A percentile compares a stretch with the other conserved stretches of the same genome.
phyloP scores from a whole-genome alignment of 768 basidiomycete genomes.

The Symmetrospora coprosmae region DNA sequence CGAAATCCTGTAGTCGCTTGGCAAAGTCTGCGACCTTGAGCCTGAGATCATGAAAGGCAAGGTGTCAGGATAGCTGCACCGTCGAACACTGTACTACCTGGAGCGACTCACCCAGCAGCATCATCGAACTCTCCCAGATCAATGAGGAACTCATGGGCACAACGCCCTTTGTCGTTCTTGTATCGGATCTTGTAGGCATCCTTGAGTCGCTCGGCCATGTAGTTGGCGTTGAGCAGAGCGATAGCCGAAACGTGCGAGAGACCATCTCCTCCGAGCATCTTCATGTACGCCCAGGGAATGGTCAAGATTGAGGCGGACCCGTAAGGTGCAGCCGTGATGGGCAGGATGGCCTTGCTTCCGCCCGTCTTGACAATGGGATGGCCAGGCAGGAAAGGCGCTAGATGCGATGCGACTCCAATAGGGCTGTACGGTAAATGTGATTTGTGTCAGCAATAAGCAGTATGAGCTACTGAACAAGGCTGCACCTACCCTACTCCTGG shows the following conservation, averaged over 20 bases:
- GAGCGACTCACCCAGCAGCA: slow-evolving; percentile 45
- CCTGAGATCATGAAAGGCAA: background rate
- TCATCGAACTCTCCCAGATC: slow-evolving; percentile 94
- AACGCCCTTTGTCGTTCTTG: slow-evolving; percentile 76
- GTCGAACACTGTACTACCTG: background rate
- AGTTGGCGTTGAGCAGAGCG: slow-evolving; percentile 88
- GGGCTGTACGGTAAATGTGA: slow-evolving; percentile 39
- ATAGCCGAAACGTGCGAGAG: slow-evolving; percentile 69
- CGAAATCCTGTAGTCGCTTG: slow-evolving; percentile 59
- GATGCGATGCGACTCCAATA: slow-evolving; percentile 84
- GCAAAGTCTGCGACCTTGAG: slow-evolving; percentile 87
- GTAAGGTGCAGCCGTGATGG: slow-evolving; percentile 81
- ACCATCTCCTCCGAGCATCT: slow-evolving; percentile 90
- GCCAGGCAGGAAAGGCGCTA: slow-evolving; percentile 82
- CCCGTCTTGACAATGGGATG: slow-evolving; percentile 62
- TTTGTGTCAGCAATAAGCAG: background rate
- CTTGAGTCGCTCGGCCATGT: slow-evolving; percentile 78
- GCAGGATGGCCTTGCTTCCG: slow-evolving; percentile 59
- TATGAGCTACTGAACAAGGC: background rate
- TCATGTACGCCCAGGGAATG: slow-evolving; percentile 96
- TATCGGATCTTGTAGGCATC: slow-evolving; percentile 73
- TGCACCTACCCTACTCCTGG: slow-evolving; percentile 71
- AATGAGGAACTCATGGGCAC: slow-evolving; percentile 89
- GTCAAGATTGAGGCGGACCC: slow-evolving; percentile 88
- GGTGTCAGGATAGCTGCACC: background rate